Percentiles rank a stretch among this genome's conserved stretches.
Conservation (phyloP, 2,329 filamentous ascomycete species). For the Myriosclerotinia curreyana region DNA sequence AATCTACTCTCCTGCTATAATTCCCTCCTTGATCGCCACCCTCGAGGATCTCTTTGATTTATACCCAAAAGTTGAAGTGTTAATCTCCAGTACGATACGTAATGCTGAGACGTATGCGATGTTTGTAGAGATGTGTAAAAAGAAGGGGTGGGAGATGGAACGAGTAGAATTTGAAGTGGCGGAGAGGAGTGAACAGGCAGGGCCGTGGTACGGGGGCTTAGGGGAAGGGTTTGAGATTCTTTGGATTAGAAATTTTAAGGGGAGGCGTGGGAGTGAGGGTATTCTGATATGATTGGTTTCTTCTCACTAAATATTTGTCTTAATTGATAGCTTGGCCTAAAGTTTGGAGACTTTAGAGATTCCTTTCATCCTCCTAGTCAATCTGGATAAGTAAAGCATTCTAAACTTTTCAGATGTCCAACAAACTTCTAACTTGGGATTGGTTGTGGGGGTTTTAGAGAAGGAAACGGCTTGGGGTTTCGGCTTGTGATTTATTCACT, state of each 20-base stretch:
- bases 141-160: conserved; percentile 43
- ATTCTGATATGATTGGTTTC: no score
- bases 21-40: conserved; percentile 63
- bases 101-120: conserved; percentile 65
- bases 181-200: conserved; percentile 47
- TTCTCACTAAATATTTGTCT: no score
- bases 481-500: no score
- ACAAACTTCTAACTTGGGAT: no score
- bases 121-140: conserved; percentile 57
- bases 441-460: no score
- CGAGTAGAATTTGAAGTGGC: conserved; percentile 46
- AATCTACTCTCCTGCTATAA: conserved; percentile 67
- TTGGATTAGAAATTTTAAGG: conserved; percentile 4
- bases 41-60: conserved; percentile 59
- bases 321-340: no score
- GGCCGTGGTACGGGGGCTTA: conserved; percentile 57
- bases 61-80: conserved; percentile 54
- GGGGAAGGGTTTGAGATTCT: conserved; percentile 17
- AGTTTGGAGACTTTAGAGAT: no score
- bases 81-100: conserved; percentile 69
- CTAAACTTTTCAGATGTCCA: no score
- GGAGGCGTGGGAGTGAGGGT: not conserved
- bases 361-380: no score
- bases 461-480: no score
- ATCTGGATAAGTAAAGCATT: no score